phyloP scores from a whole-genome alignment of 2,329 filamentous ascomycete species.

The Zalaria obscura region DNA sequence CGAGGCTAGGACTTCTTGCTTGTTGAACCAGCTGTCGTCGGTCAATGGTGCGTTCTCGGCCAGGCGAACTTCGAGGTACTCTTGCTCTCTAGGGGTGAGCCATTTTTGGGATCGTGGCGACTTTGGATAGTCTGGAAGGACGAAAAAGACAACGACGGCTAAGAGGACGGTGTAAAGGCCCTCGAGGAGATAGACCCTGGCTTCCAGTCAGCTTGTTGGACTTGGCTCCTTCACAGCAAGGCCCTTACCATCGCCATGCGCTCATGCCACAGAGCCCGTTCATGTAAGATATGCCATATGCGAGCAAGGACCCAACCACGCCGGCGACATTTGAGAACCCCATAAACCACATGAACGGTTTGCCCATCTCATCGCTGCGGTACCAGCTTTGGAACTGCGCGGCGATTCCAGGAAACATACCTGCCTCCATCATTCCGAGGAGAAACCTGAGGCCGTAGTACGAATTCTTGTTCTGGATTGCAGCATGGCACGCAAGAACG shows the following conservation, averaged over 20 bases:
- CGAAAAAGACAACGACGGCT: too few species aligned
- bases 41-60: too few species aligned
- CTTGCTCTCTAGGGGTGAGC: too few species aligned
- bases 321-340: background rate
- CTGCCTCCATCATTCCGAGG: slow-evolving; percentile 7
- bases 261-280: background rate
- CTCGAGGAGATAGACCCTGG: too few species aligned
- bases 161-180: too few species aligned
- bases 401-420: slow-evolving; percentile 6
- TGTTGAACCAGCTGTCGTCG: too few species aligned
- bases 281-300: background rate
- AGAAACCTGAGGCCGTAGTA: slow-evolving; percentile 20
- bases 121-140: too few species aligned
- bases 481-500: slow-evolving; percentile 39
- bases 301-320: background rate
- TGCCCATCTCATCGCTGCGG: slow-evolving; percentile 5
- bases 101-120: too few species aligned
- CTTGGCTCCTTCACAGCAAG: too few species aligned
- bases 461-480: slow-evolving; percentile 33
- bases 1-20: too few species aligned
- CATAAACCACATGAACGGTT: background rate
- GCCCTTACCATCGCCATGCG: slow-evolving; percentile 17
- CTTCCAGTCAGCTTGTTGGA: too few species aligned
- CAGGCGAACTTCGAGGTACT: too few species aligned
- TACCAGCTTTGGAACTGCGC: slow-evolving; percentile 6